Conservation (phyloP, 2,329 filamentous ascomycete species). For the Aureobasidium subglaciale region DNA sequence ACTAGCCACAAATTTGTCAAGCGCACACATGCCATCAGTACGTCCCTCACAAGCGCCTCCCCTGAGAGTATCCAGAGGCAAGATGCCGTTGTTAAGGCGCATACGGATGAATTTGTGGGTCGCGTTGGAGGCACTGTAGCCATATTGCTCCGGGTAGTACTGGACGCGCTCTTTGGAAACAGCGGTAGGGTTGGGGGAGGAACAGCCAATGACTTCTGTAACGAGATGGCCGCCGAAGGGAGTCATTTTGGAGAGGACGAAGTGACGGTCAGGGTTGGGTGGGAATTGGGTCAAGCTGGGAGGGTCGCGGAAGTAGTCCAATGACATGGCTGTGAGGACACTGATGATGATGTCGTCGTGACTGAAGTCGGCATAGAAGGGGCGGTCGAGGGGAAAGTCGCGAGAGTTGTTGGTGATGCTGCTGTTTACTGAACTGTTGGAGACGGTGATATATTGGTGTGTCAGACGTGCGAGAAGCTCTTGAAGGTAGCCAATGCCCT, state of each 20-base stretch:
- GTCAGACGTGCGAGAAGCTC: conserved; percentile 45
- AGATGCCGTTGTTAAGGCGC: conserved; percentile 44
- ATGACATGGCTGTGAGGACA: conserved; percentile 44
- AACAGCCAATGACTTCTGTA: conserved; percentile 51
- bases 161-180: conserved; percentile 34
- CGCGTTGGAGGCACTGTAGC: conserved; percentile 35
- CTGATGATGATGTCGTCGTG: conserved; percentile 49
- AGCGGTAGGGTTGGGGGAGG: conserved; percentile 32
- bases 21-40: conserved; percentile 40
- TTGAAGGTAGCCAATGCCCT: conserved; percentile 47
- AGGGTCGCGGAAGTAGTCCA: conserved; percentile 48
- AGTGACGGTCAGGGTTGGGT: conserved; percentile 39
- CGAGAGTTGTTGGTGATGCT: conserved; percentile 40
- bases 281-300: conserved; percentile 38
- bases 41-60: conserved; percentile 39
- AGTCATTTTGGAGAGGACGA: conserved; percentile 45
- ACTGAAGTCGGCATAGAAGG: conserved; percentile 47
- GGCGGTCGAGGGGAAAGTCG: conserved; percentile 42
- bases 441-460: conserved; percentile 40
- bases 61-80: conserved; percentile 42
- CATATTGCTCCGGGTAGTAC: conserved; percentile 40
- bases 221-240: conserved; percentile 50
- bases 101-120: conserved; percentile 44
- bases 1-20: conserved; percentile 37
- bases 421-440: conserved; percentile 47